phyloP scores from a whole-genome alignment of 495 filamentous ascomycete species.

The Clohesyomyces aquaticus region DNA sequence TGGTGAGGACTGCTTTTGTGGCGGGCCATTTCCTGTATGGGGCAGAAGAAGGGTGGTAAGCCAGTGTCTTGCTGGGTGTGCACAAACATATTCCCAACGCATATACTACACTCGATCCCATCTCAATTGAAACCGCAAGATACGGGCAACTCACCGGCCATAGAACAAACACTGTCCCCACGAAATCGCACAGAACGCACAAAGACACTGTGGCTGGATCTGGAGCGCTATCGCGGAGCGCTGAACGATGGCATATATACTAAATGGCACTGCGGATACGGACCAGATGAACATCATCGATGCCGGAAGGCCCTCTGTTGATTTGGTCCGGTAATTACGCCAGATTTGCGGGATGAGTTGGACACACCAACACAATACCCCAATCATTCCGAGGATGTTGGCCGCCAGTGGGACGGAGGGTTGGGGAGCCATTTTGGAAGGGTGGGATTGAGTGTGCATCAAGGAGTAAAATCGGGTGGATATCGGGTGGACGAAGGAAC shows the following conservation, averaged over 20 bases:
- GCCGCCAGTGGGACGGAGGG: conserved; percentile 13
- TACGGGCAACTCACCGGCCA: conserved; percentile 57
- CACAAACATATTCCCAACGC: too few relatives aligned
- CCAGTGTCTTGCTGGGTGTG: too few relatives aligned
- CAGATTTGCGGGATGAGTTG: conserved; percentile 54
- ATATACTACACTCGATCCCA: too few relatives aligned
- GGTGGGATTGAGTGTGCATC: too few relatives aligned
- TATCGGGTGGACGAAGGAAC: too few relatives aligned
- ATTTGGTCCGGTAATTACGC: conserved; percentile 69
- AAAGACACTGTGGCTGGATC: conserved; percentile 73
- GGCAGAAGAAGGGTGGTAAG: too few relatives aligned
- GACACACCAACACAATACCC: conserved; percentile 25
- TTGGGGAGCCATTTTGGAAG: conserved; percentile 29
- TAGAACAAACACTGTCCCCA: conserved; percentile 72
- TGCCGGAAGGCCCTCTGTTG: conserved; percentile 70
- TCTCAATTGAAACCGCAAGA: too few relatives aligned
- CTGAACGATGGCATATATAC: conserved; percentile 44
- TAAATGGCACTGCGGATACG: conserved; percentile 12
- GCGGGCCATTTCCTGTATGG: conserved; percentile 53
- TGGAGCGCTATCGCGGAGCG: conserved; percentile 75
- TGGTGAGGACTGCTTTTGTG: conserved; percentile 55
- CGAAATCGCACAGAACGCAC: conserved; percentile 62
- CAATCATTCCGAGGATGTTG: conserved; percentile 27
- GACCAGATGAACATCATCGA: conserved; percentile 78
- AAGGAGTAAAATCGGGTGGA: too few relatives aligned